phyloP scores from a whole-genome alignment of 805 yeast species.

The Saccharomycopsis babjevae region DNA sequence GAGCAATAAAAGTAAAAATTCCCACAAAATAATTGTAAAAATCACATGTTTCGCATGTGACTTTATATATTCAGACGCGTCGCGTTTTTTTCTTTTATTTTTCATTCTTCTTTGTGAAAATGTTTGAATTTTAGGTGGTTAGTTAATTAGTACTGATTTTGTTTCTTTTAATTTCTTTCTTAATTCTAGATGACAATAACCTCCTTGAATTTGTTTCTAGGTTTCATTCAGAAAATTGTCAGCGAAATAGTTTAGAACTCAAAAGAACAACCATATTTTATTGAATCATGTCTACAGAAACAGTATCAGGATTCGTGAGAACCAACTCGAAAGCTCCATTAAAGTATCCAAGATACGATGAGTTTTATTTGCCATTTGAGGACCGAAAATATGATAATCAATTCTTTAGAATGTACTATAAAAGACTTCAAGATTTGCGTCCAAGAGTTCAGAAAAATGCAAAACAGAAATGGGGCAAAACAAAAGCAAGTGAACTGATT shows the following conservation, averaged over 20 bases:
- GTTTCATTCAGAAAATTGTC: neutral
- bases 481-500: constrained; percentile 23
- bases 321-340: constrained; percentile 1
- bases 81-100: neutral
- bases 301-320: neutral
- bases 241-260: neutral
- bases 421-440: constrained; percentile 39
- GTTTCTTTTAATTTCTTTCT: neutral
- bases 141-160: neutral
- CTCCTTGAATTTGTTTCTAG: neutral
- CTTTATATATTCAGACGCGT: neutral
- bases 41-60: neutral
- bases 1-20: neutral
- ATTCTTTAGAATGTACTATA: constrained; percentile 46
- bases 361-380: constrained; percentile 23
- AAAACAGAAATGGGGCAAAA: constrained; percentile 46
- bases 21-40: neutral
- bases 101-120: neutral
- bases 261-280: neutral
- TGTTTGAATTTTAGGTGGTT: neutral
- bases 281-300: neutral
- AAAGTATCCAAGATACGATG: constrained; percentile 14
- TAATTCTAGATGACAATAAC: neutral
- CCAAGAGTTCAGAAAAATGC: constrained; percentile 39
- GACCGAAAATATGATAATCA: constrained; percentile 43